Evolutionary conservation across 148 eudicot genomes (phyloP).

Genomic region (Euryodendron excelsum): DNA sequence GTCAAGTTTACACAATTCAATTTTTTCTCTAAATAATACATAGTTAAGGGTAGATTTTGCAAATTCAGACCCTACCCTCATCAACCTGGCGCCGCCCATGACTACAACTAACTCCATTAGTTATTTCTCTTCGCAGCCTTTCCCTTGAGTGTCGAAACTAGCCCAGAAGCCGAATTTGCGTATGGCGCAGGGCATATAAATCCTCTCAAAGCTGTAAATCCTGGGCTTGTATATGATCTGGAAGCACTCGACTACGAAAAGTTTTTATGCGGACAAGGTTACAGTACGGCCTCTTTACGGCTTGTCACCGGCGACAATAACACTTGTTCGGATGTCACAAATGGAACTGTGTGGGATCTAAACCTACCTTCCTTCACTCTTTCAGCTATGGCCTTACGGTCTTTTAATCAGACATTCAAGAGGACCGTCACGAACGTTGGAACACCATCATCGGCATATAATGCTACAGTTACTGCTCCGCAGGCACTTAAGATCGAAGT

Average conservation of each 20-base stretch:
- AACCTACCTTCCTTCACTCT: constrained; percentile 40
- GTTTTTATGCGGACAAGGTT: constrained; percentile 36
- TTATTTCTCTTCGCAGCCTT: too few species aligned
- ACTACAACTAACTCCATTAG: too few species aligned
- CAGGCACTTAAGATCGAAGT: constrained; percentile 21
- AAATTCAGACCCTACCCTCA: too few species aligned
- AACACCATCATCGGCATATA: constrained; percentile 19
- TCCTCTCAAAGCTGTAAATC: too few species aligned
- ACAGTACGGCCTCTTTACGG: neutral
- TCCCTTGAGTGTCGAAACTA: too few species aligned
- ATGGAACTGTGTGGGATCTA: constrained; percentile 21
- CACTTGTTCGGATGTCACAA: neutral
- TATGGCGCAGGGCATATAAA: too few species aligned
- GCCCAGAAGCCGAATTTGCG: too few species aligned
- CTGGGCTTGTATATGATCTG: constrained; percentile 30
- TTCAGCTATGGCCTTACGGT: neutral
- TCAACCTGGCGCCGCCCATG: too few species aligned
- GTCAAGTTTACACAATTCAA: too few species aligned
- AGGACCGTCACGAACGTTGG: constrained; percentile 49
- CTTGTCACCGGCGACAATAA: constrained; percentile 22
- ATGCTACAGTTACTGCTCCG: neutral
- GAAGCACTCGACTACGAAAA: constrained; percentile 25
- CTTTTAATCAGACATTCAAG: constrained; percentile 20
- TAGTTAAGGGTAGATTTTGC: too few species aligned
- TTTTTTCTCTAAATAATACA: too few species aligned